Conservation (phyloP, 352 stramenopile species). For the Elongisporangium undulatum region DNA sequence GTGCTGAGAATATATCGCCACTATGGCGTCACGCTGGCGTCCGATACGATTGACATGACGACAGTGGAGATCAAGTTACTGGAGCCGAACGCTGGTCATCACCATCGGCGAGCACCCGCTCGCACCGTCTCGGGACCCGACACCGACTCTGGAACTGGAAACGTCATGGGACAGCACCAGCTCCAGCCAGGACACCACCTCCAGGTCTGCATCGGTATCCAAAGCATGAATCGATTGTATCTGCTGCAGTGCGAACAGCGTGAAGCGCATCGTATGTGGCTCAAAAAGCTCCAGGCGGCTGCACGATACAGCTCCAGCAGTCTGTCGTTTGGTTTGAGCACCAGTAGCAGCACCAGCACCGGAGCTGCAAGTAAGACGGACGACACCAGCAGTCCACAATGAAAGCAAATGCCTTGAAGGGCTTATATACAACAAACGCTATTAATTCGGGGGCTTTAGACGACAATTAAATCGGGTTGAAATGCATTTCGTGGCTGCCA, state of each 20-base stretch:
- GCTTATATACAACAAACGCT: background rate
- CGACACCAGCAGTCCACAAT: background rate
- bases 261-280: conserved; percentile 36
- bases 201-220: conserved; percentile 32
- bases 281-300: conserved; percentile 61
- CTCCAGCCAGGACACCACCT: conserved; percentile 2
- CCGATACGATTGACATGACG: conserved; percentile 52
- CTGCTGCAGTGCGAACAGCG: conserved; percentile 55
- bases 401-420: background rate
- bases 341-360: conserved; percentile 9
- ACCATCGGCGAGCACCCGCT: conserved; percentile 10
- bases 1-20: conserved; percentile 67
- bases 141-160: background rate
- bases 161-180: background rate
- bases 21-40: conserved; percentile 61
- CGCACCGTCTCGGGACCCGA: background rate
- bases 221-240: conserved; percentile 38
- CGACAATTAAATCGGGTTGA: conserved; percentile 28
- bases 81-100: conserved; percentile 15
- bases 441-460: background rate
- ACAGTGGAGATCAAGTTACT: conserved; percentile 44
- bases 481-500: conserved; percentile 31
- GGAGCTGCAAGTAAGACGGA: background rate
- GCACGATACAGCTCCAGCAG: conserved; percentile 30
- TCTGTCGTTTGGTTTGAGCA: conserved; percentile 1